These are phyloP conservation scores for Pythium myriotylum DNA, from an alignment of 352 stramenopile genomes.

Conservation along the genomic window DNA sequence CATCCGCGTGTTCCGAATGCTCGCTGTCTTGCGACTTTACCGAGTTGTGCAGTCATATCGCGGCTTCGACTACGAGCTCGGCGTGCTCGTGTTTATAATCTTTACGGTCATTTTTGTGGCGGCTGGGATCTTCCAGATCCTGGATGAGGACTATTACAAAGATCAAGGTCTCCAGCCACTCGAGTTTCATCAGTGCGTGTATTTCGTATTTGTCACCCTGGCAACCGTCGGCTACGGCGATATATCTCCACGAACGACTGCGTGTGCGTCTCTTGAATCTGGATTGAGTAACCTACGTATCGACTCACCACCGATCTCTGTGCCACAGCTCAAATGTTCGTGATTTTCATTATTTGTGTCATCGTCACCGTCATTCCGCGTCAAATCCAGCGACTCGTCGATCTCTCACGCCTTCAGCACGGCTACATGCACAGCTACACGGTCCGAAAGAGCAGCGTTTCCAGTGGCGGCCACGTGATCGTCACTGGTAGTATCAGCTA, in stretches of 20 bases:
- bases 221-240: slow-evolving; percentile 67
- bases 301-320: not conserved
- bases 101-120: slow-evolving; percentile 61
- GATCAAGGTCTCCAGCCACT: slow-evolving; percentile 33
- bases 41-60: slow-evolving; percentile 54
- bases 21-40: slow-evolving; percentile 60
- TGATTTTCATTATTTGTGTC: slow-evolving; percentile 63
- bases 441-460: slow-evolving; percentile 36
- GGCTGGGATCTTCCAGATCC: slow-evolving; percentile 55
- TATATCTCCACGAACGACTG: slow-evolving; percentile 50
- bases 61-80: slow-evolving; percentile 65
- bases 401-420: slow-evolving; percentile 50
- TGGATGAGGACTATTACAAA: slow-evolving; percentile 58
- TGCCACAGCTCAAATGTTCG: slow-evolving; percentile 50
- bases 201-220: slow-evolving; percentile 73
- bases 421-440: slow-evolving; percentile 60
- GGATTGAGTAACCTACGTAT: not conserved
- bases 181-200: slow-evolving; percentile 65
- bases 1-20: slow-evolving; percentile 57
- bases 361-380: slow-evolving; percentile 61
- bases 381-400: slow-evolving; percentile 53
- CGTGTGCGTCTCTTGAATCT: slow-evolving; percentile 28
- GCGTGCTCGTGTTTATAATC: slow-evolving; percentile 60
- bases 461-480: slow-evolving; percentile 53
- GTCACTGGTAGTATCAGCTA: slow-evolving; percentile 49